Evolutionary conservation across 192 early-diverging fungal genomes (phyloP).

Genomic region (Coemansia sp.): DNA sequence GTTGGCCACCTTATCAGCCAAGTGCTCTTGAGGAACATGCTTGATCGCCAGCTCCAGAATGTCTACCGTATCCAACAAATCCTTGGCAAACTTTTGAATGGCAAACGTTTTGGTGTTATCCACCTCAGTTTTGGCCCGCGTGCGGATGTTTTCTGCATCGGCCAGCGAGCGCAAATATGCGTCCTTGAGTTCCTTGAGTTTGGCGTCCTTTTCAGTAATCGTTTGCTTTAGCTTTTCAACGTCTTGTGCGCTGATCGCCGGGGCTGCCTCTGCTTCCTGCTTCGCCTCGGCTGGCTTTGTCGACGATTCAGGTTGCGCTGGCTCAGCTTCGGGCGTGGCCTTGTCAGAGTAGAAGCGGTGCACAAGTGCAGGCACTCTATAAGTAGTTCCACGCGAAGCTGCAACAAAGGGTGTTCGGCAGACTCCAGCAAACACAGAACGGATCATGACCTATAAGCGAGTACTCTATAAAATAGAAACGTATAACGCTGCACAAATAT

Average conservation of each 20-base stretch:
- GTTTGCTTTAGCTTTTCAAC: conserved; percentile 33
- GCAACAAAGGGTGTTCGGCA: conserved; percentile 19
- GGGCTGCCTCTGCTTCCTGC: not conserved
- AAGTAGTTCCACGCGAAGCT: conserved; percentile 3
- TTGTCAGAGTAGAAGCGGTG: conserved; percentile 40
- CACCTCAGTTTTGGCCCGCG: conserved; percentile 83
- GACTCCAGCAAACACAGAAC: conserved; percentile 28
- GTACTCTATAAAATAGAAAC: conserved; percentile 1
- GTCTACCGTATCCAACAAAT: conserved; percentile 89
- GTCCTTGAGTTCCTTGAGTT: conserved; percentile 66
- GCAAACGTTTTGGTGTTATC: conserved; percentile 80
- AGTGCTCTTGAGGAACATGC: conserved; percentile 74
- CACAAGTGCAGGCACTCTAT: not conserved
- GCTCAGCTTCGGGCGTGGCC: conserved; percentile 5
- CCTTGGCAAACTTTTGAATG: conserved; percentile 98
- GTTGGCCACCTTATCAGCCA: conserved; percentile 55
- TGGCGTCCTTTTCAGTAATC: conserved; percentile 49
- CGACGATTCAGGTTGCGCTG: not conserved
- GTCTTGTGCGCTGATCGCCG: conserved; percentile 23
- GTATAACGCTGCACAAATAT: not conserved
- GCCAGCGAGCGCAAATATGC: conserved; percentile 88
- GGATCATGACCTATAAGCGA: conserved; percentile 21
- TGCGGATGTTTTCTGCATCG: conserved; percentile 94
- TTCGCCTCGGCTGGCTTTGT: not conserved
- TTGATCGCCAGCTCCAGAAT: conserved; percentile 86